Evolutionary conservation across 345 rosid species (phyloP), one percentile per base, ranked within the genome.

Genomic region (Rhizophora mangle): DNA sequence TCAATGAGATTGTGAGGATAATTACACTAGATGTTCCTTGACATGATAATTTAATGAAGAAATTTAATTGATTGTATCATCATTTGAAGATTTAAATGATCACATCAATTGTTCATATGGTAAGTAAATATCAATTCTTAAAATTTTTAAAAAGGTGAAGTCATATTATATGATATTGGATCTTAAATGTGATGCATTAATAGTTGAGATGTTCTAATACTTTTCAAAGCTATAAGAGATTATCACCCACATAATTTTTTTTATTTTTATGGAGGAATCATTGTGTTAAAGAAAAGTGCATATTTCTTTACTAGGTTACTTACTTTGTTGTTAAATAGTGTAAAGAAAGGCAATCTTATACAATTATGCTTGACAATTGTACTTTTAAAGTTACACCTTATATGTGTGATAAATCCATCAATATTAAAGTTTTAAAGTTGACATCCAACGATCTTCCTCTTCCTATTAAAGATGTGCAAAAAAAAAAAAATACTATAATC

Each of bases 11-110:
- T 75, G 92, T 95, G 11, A 85, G 99, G 83, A 96, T 96, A 69
- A 96, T 97, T 65, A 97, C 98, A 22, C 99, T 97, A 0, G 97
- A 90, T 8, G 97, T 94, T 74, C 98, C 99, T 30, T 96, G 83
- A 70, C 87, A 82, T 31, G 97, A 92, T 82, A 95, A 90, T 0
- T 77, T 74, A 72, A 90, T 96, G 99, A 96, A 80, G 98, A 95
- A 90, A 64, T 90, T 84, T 86, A 88, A 76, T 77, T 90, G 79
- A 89, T 96, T 74, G 96, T 96, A 49, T 92, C 98, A 61, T 86
- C 93, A 0, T 90, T 96, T 78, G 88, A 89, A 76, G 76, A 85
- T 66, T 78, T 96, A 56, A 76, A 74, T 73, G 96, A 95, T 76
- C 74, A 76, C 36, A 81, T 90, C n/a, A 89, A 93, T 70, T 77